Conservation (phyloP, 1,284 basidiomycete species). For the Psilocybe mexicana region DNA sequence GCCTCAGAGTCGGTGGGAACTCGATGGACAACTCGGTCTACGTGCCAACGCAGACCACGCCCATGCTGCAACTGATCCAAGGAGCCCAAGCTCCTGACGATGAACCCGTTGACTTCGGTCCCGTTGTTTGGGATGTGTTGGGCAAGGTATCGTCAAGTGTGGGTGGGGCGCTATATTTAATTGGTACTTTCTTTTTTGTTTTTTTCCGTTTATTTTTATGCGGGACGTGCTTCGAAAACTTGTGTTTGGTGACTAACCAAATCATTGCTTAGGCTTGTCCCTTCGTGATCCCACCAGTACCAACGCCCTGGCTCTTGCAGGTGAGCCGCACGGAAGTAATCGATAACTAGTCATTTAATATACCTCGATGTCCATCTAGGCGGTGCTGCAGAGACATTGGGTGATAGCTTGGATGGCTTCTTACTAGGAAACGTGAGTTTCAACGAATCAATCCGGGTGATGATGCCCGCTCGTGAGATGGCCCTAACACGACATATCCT, state of each 20-base stretch:
- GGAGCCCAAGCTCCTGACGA: constrained; percentile 41
- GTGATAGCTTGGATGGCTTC: constrained; percentile 43
- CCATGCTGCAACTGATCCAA: constrained; percentile 41
- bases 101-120: constrained; percentile 47
- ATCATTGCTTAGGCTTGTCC: constrained; percentile 27
- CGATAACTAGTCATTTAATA: too few species aligned
- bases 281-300: constrained; percentile 29
- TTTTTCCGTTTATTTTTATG: background rate
- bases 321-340: constrained; percentile 14
- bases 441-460: background rate
- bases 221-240: background rate
- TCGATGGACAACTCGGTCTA: constrained; percentile 43
- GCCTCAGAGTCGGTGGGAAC: constrained; percentile 53
- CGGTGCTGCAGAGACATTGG: constrained; percentile 31
- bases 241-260: background rate
- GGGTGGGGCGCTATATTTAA: constrained; percentile 41
- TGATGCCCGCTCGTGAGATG: too few species aligned
- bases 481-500: too few species aligned
- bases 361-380: constrained; percentile 12
- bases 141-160: constrained; percentile 39
- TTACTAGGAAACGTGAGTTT: constrained; percentile 43
- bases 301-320: constrained; percentile 30
- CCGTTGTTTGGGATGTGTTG: constrained; percentile 47
- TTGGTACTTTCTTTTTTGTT: constrained; percentile 35
- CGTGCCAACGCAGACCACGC: constrained; percentile 36